These are phyloP conservation scores for Diaporthe vaccinii DNA, from an alignment of 2,329 filamentous ascomycete species.

Conservation along the genomic window DNA sequence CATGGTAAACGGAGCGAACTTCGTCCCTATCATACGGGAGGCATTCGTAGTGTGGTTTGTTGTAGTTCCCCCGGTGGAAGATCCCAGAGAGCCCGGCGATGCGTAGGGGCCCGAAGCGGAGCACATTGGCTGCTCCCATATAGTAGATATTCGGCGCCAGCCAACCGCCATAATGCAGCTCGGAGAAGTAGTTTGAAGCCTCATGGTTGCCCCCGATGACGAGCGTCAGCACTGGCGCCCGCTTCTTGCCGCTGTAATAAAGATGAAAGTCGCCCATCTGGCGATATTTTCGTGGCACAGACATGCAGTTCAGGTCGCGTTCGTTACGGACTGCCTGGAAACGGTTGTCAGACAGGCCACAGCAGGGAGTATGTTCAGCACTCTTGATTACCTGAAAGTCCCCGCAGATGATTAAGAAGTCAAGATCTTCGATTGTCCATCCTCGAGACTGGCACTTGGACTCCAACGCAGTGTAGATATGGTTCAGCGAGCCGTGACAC, in stretches of 20 bases:
- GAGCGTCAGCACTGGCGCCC: conserved; percentile 9
- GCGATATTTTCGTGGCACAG: conserved; percentile 20
- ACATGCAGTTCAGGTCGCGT: conserved; percentile 18
- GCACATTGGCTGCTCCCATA: not conserved
- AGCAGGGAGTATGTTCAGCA: not conserved
- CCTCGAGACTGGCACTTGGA: conserved; percentile 13
- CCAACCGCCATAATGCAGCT: conserved; percentile 19
- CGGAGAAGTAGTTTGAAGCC: conserved; percentile 18
- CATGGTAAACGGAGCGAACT: conserved; percentile 15
- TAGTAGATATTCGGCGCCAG: conserved; percentile 18
- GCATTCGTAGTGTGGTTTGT: conserved; percentile 12
- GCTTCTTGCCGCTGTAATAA: conserved; percentile 17
- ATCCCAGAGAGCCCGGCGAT: conserved; percentile 21
- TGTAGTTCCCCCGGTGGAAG: conserved; percentile 9
- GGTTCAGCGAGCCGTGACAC: conserved; percentile 12
- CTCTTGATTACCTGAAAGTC: conserved; percentile 18
- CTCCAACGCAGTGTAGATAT: conserved; percentile 9
- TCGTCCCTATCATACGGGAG: conserved; percentile 23
- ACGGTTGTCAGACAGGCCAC: not conserved
- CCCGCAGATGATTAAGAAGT: conserved; percentile 15
- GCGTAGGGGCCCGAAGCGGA: conserved; percentile 12
- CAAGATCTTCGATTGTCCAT: conserved; percentile 4
- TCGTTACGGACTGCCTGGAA: conserved; percentile 15
- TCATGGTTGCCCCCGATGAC: conserved; percentile 20
- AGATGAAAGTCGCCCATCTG: conserved; percentile 15